Evolutionary conservation across 768 basidiomycete genomes (phyloP).

Genomic region (Calocybe cyanea): DNA sequence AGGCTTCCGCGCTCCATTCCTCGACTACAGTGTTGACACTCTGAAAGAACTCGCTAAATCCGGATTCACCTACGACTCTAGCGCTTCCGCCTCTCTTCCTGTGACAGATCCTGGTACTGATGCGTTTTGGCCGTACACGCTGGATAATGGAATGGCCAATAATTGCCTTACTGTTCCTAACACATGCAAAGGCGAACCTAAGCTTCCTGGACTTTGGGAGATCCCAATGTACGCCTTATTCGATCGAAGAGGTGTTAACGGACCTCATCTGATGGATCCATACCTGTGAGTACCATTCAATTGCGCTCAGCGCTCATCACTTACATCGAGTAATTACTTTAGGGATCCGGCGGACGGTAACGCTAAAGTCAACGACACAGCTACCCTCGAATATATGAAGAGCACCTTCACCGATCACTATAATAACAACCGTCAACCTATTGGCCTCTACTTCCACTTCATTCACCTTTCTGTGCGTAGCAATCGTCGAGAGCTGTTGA

Average conservation of each 20-base stretch:
- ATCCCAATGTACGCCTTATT: conserved; percentile 82
- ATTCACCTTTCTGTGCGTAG: conserved; percentile 62
- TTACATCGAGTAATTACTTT: not conserved
- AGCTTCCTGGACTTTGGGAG: conserved; percentile 79
- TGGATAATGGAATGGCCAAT: conserved; percentile 78
- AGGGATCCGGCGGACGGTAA: conserved; percentile 56
- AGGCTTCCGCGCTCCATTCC: conserved; percentile 78
- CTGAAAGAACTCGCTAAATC: conserved; percentile 51
- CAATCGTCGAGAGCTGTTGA: not conserved
- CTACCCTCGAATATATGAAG: conserved; percentile 70
- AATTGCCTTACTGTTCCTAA: conserved; percentile 56
- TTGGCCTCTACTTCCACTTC: conserved; percentile 80
- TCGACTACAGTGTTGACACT: conserved; percentile 63
- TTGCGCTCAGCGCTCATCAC: not conserved
- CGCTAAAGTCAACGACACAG: conserved; percentile 47
- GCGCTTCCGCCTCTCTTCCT: conserved; percentile 54
- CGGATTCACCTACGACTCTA: conserved; percentile 72
- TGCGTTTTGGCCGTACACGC: conserved; percentile 81
- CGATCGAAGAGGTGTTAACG: conserved; percentile 49
- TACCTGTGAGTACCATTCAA: conserved; percentile 53
- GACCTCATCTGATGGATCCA: conserved; percentile 77
- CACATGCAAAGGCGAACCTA: conserved; percentile 65
- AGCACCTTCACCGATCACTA: conserved; percentile 73
- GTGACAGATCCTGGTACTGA: conserved; percentile 66
- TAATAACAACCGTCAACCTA: conserved; percentile 69